Base-by-base conservation (phyloP, 352 stramenopile genomes). In the Discostella stelligera region DNA sequence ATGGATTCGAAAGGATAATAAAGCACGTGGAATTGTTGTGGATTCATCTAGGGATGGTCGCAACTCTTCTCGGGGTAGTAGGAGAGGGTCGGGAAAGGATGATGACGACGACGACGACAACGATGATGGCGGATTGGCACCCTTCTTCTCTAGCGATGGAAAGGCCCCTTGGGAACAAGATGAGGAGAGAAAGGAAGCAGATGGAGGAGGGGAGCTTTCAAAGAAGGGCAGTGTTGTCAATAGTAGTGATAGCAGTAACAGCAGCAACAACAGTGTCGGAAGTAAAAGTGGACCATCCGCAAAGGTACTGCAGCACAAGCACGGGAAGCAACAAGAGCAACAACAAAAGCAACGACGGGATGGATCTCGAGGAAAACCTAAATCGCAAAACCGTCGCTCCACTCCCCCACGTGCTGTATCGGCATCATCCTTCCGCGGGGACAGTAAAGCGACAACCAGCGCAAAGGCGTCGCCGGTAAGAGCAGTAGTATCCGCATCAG, bases 1-100 rank as follows among this genome's bases (percentile, higher is more conserved):
- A 59, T 98, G 95, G 95, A 95, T 98, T 64, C 94, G 89, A 56
- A 80, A 86, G 27, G 81, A 96, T 66, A 93, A 94, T 69, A 66
- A 74, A 3, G 71, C 72, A 14, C 65, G 74, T 16, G 56, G 65
- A 4, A 66, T 64, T 37, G 13, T 14, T 44, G 37, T 44, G 11
- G 58, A 64, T 5, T 32, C 27, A 32, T 32, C 27, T 32, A n/a
- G n/a, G n/a, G n/a, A n/a, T n/a, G n/a, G n/a, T n/a, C 5, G 5
- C 27, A 32, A 32, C 27, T 32, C 27, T 32, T 32, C 27, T 32
- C 37, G 37, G 7, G 37, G 11, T 14, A 14, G 49, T 9, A 56
- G 50, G 44, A 30, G 32, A 61, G 18, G n/a, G 6, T 30, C n/a
- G 25, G 49, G 11, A 14, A 14, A 32, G 2, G 5, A 32, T 56